These are phyloP conservation scores for Boletus subparvulus DNA, from an alignment of 768 basidiomycete species.

Conservation along the genomic window DNA sequence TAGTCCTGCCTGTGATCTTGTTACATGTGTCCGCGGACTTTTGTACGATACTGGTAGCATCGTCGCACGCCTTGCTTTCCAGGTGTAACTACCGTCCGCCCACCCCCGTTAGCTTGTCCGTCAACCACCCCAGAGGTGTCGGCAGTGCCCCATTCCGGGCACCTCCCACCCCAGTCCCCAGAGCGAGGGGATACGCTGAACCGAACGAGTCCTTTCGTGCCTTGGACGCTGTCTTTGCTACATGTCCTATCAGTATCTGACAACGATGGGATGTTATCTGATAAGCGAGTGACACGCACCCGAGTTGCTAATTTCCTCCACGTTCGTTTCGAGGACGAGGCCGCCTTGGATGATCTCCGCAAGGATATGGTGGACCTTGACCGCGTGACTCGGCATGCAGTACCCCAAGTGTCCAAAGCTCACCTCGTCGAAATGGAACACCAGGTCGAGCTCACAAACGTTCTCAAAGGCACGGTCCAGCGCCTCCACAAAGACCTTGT, in stretches of 20 bases:
- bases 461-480: conserved; percentile 96
- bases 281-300: conserved; percentile 43
- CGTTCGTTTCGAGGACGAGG: conserved; percentile 92
- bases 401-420: conserved; percentile 12
- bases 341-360: conserved; percentile 98
- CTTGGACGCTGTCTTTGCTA: conserved; percentile 70
- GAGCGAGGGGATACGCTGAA: conserved; percentile 79
- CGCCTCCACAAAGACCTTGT: conserved; percentile 90
- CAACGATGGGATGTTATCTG: not conserved
- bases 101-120: conserved; percentile 68
- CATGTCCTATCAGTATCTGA: conserved; percentile 14
- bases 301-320: conserved; percentile 75
- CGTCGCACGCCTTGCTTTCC: not conserved
- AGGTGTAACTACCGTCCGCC: conserved; percentile 41
- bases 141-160: conserved; percentile 60
- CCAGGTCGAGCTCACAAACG: conserved; percentile 96
- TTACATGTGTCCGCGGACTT: not conserved
- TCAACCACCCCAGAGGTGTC: conserved; percentile 78
- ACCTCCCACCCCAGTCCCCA: conserved; percentile 62
- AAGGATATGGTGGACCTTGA: conserved; percentile 85
- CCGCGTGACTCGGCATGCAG: conserved; percentile 1
- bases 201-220: conserved; percentile 75
- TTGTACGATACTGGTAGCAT: not conserved
- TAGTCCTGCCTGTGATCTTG: not conserved
- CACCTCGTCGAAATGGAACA: conserved; percentile 99